Evolutionary conservation across 805 yeast genomes (phyloP), one percentile per base, ranked within the genome.

Genomic region (Candida endomychidarum): DNA sequence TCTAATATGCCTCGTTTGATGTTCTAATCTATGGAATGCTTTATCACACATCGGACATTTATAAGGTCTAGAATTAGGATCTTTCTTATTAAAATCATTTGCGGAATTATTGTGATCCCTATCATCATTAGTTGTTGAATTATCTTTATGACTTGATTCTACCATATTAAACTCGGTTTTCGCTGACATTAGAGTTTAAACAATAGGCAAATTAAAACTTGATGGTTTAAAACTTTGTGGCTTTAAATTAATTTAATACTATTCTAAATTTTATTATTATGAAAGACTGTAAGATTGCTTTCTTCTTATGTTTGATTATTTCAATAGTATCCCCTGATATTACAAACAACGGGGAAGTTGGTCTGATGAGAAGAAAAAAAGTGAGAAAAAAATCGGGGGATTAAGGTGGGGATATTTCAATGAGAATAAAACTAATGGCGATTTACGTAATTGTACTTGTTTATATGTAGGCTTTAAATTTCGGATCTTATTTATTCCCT

Each of bases 1-100:
- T 53, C 90, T 67, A 43, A 83, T 81, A 52, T 83, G 91, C 52
- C 91, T 72, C 7, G 89, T 82, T 54, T 82, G 88, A 59, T 83
- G 91, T 53, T 83, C 91, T 30, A 83, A 58, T 42, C 91, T 67
- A 54, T 82, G 87, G 56, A 83, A 83, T 0, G 86, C 87, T 58
- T 83, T 80, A 27, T 77, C 77, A 56, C 91, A 83, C 54, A 81
- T 70, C 3, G 88, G 83, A 55, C 91, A 83, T 46, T 81, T 78
- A 60, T 81, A 83, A 1, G 90, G 90, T 44, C 81, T 58, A 8
- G 60, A 48, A 10, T 51, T 38, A 10, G 60, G 58, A 35, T 59
- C 63, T 45, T 55, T 58, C 38, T 50, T 51, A 45, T 19, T 26
- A 8, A 30, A 32, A 11, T 20, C 35, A 32, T 14, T 15, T 21